Evolutionary conservation across 108 stramenopile genomes (phyloP), one percentile per base, ranked within the genome.

Genomic region (Conticribra guillardii): DNA sequence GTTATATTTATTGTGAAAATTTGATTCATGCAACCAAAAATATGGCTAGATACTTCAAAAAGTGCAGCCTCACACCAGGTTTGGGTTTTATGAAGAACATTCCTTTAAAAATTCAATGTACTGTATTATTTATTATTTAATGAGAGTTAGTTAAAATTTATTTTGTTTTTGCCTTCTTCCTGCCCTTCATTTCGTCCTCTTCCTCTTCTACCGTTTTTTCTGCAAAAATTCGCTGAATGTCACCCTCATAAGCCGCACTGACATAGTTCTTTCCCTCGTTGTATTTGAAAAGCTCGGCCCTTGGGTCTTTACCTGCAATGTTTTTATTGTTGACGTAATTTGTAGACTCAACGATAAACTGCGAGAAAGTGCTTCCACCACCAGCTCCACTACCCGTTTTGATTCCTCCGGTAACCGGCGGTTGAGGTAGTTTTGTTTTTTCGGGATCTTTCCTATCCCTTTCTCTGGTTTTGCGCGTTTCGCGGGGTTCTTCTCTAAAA

Each of bases 161-260:
- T 33, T 62, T 67, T 14, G 74, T 64, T 49, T 62, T 75, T 17
- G 32, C 47, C 30, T 55, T 79, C 51, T 79, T 73, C 21, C 31
- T 65, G 8, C 56, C 19, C 51, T 74, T 81, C 80, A 75, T 59
- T 57, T 87, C 86, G 21, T 86, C 88, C 62, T 89, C 84, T 74
- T 93, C 92, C 73, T 90, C 85, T 49, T 93, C 92, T 27, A 85
- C 84, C 15, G 92, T 93, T 62, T 88, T 90, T 22, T 88, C 86
- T 45, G 92, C 84, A 50, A 93, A 61, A n/a, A 90, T 87, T 22
- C 81, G 67, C 71, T 86, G 84, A 18, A 86, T 66, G 52, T 84
- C 82, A 15, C 82, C 80, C 44, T 83, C 85, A 33, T 78, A 81
- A 16, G 82, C 84, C 37, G 76, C 59, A 30, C 66, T 77, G 0